Base-by-base conservation (phyloP, 2,329 filamentous ascomycete genomes). In the Aspergillus fructus region DNA sequence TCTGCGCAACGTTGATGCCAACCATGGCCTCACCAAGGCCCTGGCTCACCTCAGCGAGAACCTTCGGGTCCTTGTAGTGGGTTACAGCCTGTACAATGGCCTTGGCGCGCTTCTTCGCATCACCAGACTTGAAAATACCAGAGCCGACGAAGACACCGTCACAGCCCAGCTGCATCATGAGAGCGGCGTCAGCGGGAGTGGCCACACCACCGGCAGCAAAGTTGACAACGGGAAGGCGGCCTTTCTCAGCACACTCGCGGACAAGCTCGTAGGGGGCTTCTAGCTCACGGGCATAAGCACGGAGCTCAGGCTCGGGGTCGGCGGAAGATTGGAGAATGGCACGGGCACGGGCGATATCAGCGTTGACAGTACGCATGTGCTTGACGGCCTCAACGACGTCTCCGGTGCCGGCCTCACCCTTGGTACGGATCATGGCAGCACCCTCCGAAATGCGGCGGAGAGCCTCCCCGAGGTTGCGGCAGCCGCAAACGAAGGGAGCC, bases 111-210 rank as follows among this genome's bases (percentile, higher is more conserved):
- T 93, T 91, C 45, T 88, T 86, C 21, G 94, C 90, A 76, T 97
- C 89, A 17, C 93, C 93, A 5, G 87, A 91, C 85, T 97, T 97
- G 85, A 99, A 99, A 76, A 97, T 97, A 27, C 94, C 94, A 57
- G 87, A 92, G 27, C 94, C 94, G 37, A 99, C 94, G 72, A 99
- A 99, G 37, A 99, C 94, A 58, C 94, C 94, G 71, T 99, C 94
- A 72, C 94, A 97, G 59, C 94, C 94, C 63, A 99, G 81, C 82
- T 97, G 93, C 94, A 99, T 99, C 93, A 99, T 91, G 79, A 99
- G 81, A 2, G 94, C 94, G 0, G 94, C 94, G 76, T 99, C 94
- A 0, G 94, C 94, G 0, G 94, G 94, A 1, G 94, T 99, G n/a
- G 94, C 94, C n/a, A 99, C 90, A 57, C 94, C 94, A n/a, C 94